Evolutionary conservation across 768 basidiomycete species (phyloP).

Genomic region (Pseudohyphozyma bogoriensis): DNA sequence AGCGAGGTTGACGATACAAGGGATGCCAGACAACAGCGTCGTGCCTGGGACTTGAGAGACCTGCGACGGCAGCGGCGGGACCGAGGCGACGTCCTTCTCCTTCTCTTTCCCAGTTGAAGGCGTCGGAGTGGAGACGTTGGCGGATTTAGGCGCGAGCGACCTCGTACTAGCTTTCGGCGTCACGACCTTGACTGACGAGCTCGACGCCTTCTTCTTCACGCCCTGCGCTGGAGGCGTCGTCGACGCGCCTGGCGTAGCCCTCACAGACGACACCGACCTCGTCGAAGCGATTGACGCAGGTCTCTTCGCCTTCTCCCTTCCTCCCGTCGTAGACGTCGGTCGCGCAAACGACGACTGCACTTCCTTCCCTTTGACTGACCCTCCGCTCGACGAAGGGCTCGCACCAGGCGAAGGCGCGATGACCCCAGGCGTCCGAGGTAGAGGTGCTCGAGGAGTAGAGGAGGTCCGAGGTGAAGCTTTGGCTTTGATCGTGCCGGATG

Average conservation of each 20-base stretch:
- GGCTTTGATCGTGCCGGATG: too few relatives aligned
- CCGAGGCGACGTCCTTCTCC: neutral
- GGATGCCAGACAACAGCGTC: conserved; percentile 74
- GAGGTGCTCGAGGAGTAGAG: neutral
- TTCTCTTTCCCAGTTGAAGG: too few relatives aligned
- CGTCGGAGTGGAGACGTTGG: too few relatives aligned
- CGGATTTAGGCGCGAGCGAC: too few relatives aligned
- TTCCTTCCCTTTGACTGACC: neutral
- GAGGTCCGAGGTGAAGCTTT: too few relatives aligned
- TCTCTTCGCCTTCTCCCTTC: too few relatives aligned
- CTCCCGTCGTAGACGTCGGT: too few relatives aligned
- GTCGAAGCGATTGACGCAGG: neutral
- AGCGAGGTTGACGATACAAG: conserved; percentile 65
- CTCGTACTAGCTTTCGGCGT: neutral
- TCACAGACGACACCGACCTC: neutral
- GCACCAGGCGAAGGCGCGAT: too few relatives aligned
- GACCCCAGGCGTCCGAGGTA: neutral
- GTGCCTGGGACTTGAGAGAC: conserved; percentile 53
- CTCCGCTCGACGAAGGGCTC: too few relatives aligned
- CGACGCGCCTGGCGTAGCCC: neutral
- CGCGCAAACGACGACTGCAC: too few relatives aligned
- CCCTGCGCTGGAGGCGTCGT: conserved; percentile 26
- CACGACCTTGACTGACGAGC: conserved; percentile 39
- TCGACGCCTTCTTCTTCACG: conserved; percentile 42
- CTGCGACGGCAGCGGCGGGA: neutral